Evolutionary conservation across 2,329 filamentous ascomycete genomes (phyloP).

Genomic region (Colletotrichum agaves): DNA sequence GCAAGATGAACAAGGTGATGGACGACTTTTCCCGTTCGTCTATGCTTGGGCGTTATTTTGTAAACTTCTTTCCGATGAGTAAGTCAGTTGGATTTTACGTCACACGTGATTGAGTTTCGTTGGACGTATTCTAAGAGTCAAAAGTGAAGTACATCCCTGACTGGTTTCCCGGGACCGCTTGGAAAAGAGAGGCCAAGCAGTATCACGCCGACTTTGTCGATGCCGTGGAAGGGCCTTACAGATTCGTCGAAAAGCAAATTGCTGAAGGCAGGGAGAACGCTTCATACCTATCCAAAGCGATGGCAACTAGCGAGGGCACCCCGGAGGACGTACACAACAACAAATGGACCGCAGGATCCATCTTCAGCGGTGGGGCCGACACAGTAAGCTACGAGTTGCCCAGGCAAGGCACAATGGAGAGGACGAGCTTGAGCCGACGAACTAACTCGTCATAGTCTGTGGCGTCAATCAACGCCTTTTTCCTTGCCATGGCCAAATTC

Average conservation of each 20-base stretch:
- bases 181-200: slow-evolving; percentile 25
- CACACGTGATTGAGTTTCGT: no score
- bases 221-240: slow-evolving; percentile 28
- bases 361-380: slow-evolving; percentile 34
- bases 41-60: slow-evolving; percentile 21
- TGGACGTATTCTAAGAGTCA: neutral
- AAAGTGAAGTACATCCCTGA: slow-evolving; percentile 41
- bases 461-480: slow-evolving; percentile 53
- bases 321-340: slow-evolving; percentile 21
- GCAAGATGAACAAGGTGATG: slow-evolving; percentile 22
- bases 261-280: neutral
- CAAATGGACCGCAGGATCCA: slow-evolving; percentile 24
- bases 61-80: slow-evolving; percentile 34
- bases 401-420: no score
- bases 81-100: no score
- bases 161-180: slow-evolving; percentile 35
- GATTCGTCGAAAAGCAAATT: slow-evolving; percentile 40
- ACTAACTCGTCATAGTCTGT: slow-evolving; percentile 38
- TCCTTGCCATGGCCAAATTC: slow-evolving; percentile 57
- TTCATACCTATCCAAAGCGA: neutral
- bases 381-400: no score
- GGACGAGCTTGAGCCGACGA: accelerated
- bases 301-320: slow-evolving; percentile 1
- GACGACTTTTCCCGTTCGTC: slow-evolving; percentile 32
- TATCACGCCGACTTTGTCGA: slow-evolving; percentile 7